Evolutionary conservation across 371 early-diverging fungal species (phyloP), one percentile per base, ranked within the genome.

Genomic region (Apophysomyces ossiformis): DNA sequence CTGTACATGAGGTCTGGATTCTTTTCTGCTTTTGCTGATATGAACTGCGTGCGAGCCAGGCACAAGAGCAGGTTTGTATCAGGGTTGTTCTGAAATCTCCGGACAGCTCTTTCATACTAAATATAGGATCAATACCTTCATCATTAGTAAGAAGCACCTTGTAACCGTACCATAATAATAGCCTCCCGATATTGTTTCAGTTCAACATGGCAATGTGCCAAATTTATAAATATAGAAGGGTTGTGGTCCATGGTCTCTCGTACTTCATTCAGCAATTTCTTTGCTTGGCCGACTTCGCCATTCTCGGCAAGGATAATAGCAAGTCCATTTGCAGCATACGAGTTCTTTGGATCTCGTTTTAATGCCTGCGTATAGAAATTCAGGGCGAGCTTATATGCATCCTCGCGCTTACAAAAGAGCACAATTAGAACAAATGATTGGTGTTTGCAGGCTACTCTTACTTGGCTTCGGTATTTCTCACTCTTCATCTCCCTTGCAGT

Each of bases 331-430:
- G 90, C 92, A 0, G 94, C 94, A 61, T 87, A 88, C 0, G 83
- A 83, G 61, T 92, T 93, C 47, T 72, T 82, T 7, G 83, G 82
- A 68, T 96, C 95, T 7, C 87, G 75, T 67, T 85, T 74, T 45
- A 97, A 66, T 4, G 90, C 93, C 71, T 92, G 95, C 37, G 86
- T 85, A 69, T 90, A 96, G 68, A 92, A 95, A 71, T 94, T 91
- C 54, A 89, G 73, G 0, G 95, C 93, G 46, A 91, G 81, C 61
- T 87, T 90, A 71, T 89, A 89, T 37, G 86, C 71, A 41, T 84
- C 85, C 58, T 76, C 68, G 44, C 86, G 77, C 67, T 79, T 60
- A 36, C 54, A 11, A 12, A 57, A 13, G 13, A 18, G 7, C 50
- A 57, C n/a, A 41, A 68, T 11, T 11, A 41, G 36, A 21, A 36